Evolutionary conservation across 2,329 filamentous ascomycete genomes (phyloP).

Genomic region (Ophiocordyceps australis): DNA sequence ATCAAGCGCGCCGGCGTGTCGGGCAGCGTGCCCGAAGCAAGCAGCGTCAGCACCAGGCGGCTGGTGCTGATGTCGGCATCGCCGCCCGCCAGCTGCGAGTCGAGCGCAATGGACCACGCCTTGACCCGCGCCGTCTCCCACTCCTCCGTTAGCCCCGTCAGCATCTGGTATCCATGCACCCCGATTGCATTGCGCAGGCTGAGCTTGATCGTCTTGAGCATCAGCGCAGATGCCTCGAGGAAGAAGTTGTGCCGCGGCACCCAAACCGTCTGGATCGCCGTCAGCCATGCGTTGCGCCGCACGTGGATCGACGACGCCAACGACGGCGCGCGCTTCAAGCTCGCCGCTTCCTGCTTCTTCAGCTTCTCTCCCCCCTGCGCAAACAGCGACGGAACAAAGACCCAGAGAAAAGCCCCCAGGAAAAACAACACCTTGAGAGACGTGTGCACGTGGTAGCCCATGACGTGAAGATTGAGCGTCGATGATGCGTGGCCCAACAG

Average conservation of each 20-base stretch:
- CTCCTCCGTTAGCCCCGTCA: constrained; percentile 68
- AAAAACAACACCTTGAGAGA: constrained; percentile 34
- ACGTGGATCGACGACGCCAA: constrained; percentile 71
- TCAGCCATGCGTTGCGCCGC: constrained; percentile 79
- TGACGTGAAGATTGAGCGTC: constrained; percentile 29
- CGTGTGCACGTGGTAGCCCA: constrained; percentile 34
- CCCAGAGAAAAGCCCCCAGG: constrained; percentile 33
- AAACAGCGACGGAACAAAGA: constrained; percentile 35
- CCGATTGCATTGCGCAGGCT: constrained; percentile 65
- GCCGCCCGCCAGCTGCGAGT: constrained; percentile 81
- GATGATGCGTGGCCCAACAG: constrained; percentile 30
- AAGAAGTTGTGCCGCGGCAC: constrained; percentile 77
- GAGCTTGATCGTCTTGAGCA: constrained; percentile 67
- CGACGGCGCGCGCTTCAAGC: constrained; percentile 42
- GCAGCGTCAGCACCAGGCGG: constrained; percentile 66
- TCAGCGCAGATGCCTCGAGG: constrained; percentile 65
- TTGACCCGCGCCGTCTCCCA: constrained; percentile 76
- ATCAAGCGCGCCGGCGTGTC: constrained; percentile 70
- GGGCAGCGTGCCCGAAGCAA: constrained; percentile 75
- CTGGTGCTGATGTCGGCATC: constrained; percentile 82
- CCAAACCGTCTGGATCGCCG: constrained; percentile 81
- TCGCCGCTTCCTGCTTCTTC: constrained; percentile 25
- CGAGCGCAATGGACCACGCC: constrained; percentile 83
- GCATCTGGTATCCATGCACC: constrained; percentile 53
- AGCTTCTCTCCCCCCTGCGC: constrained; percentile 25